Evolutionary conservation across 1,284 basidiomycete genomes (phyloP), one percentile per base, ranked within the genome.

Genomic region (Ganoderma boninense): DNA sequence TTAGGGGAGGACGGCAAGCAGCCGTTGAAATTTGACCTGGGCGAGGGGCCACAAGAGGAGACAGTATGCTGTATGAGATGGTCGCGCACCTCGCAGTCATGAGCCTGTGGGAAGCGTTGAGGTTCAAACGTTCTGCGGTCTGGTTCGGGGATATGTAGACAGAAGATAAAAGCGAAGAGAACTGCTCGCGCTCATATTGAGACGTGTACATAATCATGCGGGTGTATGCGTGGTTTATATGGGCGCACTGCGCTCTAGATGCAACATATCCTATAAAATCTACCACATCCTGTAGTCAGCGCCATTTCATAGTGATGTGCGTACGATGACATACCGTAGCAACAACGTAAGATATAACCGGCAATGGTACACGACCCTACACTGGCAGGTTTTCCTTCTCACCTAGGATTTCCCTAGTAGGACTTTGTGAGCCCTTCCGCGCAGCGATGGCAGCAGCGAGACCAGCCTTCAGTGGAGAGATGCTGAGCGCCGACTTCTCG

Each of bases 351-450:
- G 59, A 49, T 46, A 65, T 38, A 54, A 32, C 68, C 26, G 32
- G 71, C 29, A 68, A 43, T 68, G 62, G 65, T 14, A 23, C 20
- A 32, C 66, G 46, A 26, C 26, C 44, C 63, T 66, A 72, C 69
- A 75, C 70, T n/a, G 76, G 76, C 26, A 78, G 54, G 57, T 78
- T 81, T 72, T 80, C 78, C 77, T 83, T 83, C 70, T 73, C 72
- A 46, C 74, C 75, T 18, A 81, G 72, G 29, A 81, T 70, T 23
- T 76, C 78, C 65, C 79, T 77, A 63, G 76, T 69, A 18, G 78
- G 77, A 68, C 76, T 78, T 49, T 78, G 73, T 42, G 73, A 69
- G 54, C 64, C 73, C 64, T 70, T 75, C 23, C 49, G 26, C 13
- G 49, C 61, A 73, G 71, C 46, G 68, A 26, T 14, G 49, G 49